Base-by-base conservation (phyloP, 2,329 filamentous ascomycete genomes). In the Aureobasidium sp. region DNA sequence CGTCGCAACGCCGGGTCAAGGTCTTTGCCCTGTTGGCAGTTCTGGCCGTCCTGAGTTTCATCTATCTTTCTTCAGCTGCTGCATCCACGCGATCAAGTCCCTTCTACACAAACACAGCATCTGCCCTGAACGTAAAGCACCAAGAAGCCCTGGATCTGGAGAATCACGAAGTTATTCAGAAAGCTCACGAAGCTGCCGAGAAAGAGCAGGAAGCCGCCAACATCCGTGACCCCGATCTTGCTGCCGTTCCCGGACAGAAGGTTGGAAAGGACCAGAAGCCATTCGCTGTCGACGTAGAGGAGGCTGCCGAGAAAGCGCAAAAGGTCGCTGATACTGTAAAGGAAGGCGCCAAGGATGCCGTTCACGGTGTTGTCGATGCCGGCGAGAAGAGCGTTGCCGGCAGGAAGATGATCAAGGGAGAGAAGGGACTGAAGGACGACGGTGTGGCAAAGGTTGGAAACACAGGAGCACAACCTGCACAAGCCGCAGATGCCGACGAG, bases 51-150 rank as follows among this genome's bases (percentile, higher is more conserved):
- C 76, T 93, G 67, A 80, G 87, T 50, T 77, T 88, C 61, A 78
- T 95, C 67, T 91, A 93, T 78, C 87, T 90, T 72, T 87, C 87
- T 24, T 82, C 82, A n/a, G 81, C 81, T 53, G 77, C 83, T 59
- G 80, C 82, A 63, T 77, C 81, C 55, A 78, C 79, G 37, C 73
- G 77, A 64, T 77, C 78, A 52, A 80, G 75, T 47, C 80, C 81
- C 68, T 85, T 85, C 75, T 84, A 86, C 73, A 77, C 76, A 29
- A 79, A 80, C 52, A 86, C 80, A 2, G 74, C 81, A 12, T 73
- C 76, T 36, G 79, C 82, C n/a, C 79, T 84, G 65, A 77, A 84
- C 64, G 78, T 78, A 12, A 73, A 79, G 43, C 34, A 59, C 32
- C 46, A 60, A 27, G 62, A 63, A 59, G 52, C 52, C 1, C 44